Conservation (phyloP, 2,329 filamentous ascomycete species). For the Colletotrichum sansevieriae region DNA sequence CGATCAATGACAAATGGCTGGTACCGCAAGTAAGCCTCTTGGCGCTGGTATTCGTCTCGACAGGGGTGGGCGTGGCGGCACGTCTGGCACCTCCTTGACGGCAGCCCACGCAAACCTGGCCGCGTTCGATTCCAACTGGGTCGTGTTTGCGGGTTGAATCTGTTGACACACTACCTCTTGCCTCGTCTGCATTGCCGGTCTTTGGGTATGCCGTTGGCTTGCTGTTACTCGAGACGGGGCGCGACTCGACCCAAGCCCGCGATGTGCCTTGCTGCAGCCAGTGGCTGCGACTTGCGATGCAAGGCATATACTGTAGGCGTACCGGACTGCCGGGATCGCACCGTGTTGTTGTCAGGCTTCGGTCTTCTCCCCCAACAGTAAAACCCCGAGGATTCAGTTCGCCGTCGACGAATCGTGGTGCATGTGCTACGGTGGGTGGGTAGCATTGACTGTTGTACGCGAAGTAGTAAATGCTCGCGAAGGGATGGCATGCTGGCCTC, state of each 20-base stretch:
- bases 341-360: not conserved
- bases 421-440: constrained; percentile 15
- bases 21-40: not conserved
- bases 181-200: not conserved
- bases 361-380: not conserved
- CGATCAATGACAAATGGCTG: constrained; percentile 23
- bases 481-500: constrained; percentile 14
- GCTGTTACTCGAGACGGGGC: constrained; percentile 4
- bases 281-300: constrained; percentile 29
- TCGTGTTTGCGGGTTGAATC: not conserved
- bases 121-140: constrained; percentile 10
- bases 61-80: no score
- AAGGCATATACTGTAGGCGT: constrained; percentile 1
- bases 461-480: constrained; percentile 21
- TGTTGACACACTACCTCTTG: not conserved
- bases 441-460: constrained; percentile 11
- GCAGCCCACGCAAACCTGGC: no score
- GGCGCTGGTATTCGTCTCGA: no score
- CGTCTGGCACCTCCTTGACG: no score
- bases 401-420: not conserved
- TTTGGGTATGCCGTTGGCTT: not conserved
- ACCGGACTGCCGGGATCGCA: constrained; percentile 14
- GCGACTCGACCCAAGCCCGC: constrained; percentile 4
- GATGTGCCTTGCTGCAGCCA: constrained; percentile 13
- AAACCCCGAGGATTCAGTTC: not conserved